phyloP scores from a whole-genome alignment of 345 rosid genomes.

The Dipteronia dyeriana region DNA sequence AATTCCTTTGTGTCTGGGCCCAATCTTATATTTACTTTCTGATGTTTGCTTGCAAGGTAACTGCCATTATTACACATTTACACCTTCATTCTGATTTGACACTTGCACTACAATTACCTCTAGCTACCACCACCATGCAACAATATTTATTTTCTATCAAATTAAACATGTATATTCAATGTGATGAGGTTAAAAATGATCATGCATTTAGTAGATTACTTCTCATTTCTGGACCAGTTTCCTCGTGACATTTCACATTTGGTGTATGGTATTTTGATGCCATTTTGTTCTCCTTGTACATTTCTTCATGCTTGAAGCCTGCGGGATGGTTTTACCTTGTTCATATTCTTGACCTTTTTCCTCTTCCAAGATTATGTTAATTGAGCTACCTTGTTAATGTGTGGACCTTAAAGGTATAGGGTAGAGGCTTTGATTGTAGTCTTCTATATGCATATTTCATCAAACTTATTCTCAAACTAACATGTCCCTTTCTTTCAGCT shows the following conservation, averaged over 20 bases:
- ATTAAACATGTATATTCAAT: not conserved
- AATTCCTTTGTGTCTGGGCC: not conserved
- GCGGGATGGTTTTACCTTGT: not conserved
- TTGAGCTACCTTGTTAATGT: constrained; percentile 4
- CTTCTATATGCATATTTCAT: not conserved
- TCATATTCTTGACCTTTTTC: not conserved
- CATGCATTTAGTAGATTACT: not conserved
- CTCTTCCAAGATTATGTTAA: not conserved
- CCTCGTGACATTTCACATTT: not conserved
- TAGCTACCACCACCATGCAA: not conserved
- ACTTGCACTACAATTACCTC: not conserved
- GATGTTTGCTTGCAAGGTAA: not conserved
- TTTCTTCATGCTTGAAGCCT: not conserved
- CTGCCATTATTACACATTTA: not conserved
- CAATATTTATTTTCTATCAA: not conserved
- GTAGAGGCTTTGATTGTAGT: not conserved
- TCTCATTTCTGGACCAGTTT: not conserved
- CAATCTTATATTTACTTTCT: not conserved
- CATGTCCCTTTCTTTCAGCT: constrained; percentile 38
- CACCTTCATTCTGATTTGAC: not conserved
- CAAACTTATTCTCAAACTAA: constrained; percentile 5
- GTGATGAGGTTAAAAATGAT: not conserved
- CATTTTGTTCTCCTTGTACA: not conserved
- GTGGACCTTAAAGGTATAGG: not conserved
- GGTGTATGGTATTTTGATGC: not conserved